Conservation (phyloP, 345 rosid genomes). For the Physaria fendleri region DNA sequence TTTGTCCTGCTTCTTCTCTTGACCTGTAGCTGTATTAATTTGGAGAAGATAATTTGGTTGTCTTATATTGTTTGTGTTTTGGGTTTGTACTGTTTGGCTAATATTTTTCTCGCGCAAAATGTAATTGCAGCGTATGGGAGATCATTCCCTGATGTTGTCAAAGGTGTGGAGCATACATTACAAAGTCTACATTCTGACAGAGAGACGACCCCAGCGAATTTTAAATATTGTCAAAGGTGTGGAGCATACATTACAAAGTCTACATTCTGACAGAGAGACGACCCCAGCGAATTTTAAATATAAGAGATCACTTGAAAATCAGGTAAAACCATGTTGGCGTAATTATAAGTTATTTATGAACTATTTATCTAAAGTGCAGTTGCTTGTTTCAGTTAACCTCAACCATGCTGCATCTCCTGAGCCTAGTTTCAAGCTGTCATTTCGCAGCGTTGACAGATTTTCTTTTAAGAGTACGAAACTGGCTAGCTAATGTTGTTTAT, state of each 20-base stretch:
- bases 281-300: constrained; percentile 71
- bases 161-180: constrained; percentile 67
- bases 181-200: constrained; percentile 64
- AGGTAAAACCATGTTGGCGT: constrained; percentile 37
- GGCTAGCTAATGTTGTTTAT: constrained; percentile 3
- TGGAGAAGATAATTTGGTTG: background rate
- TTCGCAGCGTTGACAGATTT: constrained; percentile 61
- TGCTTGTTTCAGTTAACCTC: constrained; percentile 58
- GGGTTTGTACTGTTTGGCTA: constrained; percentile 1
- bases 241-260: constrained; percentile 65
- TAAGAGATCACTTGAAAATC: constrained; percentile 74
- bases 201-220: constrained; percentile 53
- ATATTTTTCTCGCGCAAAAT: constrained; percentile 1
- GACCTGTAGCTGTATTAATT: background rate
- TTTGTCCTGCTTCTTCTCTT: background rate
- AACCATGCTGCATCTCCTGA: constrained; percentile 72
- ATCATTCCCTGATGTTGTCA: constrained; percentile 81
- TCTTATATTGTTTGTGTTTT: background rate
- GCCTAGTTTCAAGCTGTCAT: constrained; percentile 52
- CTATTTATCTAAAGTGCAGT: background rate
- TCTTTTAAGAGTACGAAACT: constrained; percentile 59
- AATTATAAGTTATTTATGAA: background rate
- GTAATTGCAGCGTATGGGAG: constrained; percentile 62
- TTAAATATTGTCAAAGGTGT: constrained; percentile 83
- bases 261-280: constrained; percentile 51